Base-by-base conservation (phyloP, 2,329 filamentous ascomycete genomes). In the Neonectria magnoliae region DNA sequence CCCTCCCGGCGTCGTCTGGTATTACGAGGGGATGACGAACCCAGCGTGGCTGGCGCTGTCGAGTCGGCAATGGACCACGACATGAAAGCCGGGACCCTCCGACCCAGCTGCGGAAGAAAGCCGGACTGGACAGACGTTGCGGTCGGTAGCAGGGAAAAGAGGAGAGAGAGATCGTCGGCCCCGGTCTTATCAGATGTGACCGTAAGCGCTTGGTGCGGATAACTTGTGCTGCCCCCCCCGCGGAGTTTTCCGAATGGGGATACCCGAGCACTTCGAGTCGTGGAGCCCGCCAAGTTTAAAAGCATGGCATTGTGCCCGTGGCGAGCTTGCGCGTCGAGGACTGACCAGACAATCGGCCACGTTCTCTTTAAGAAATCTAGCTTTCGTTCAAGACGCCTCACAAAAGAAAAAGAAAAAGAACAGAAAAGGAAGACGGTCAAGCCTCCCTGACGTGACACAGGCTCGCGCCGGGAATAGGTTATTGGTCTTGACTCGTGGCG, bases 21-120 rank as follows among this genome's bases (percentile, higher is more conserved):
- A 53, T 68, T 64, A 70, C 62, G 61, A 62, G 66, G 61, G 22
- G 47, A 68, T 62, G 58, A 67, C 56, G 50, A 70, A 64, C 53
- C 57, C 20, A 18, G 13, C 25, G 58, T 42, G 22, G 57, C 57
- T 51, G 47, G 47, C 31, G 31, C 9, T 33, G n/a, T 11, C n/a
- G 29, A 13, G 5, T 14, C 29, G 48, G 18, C n/a, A 51, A 36
- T 33, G 13, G 48, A 20, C 25, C 33, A 20, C n/a, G 14, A 8
- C 29, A 29, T 29, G 8, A 29, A 10, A 9, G 9, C 9, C 22
- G 14, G 16, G 36, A 16, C 36, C 14, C 14, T 2, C 36, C 14
- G 7, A 4, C n/a, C 36, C 36, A 7, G 36, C 5, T 38, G 14
- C 14, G 36, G 36, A 38, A 38, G 36, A 38, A 1, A 8, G 13